phyloP scores from a whole-genome alignment of 768 basidiomycete genomes.

The Melanogaster broomeanus region DNA sequence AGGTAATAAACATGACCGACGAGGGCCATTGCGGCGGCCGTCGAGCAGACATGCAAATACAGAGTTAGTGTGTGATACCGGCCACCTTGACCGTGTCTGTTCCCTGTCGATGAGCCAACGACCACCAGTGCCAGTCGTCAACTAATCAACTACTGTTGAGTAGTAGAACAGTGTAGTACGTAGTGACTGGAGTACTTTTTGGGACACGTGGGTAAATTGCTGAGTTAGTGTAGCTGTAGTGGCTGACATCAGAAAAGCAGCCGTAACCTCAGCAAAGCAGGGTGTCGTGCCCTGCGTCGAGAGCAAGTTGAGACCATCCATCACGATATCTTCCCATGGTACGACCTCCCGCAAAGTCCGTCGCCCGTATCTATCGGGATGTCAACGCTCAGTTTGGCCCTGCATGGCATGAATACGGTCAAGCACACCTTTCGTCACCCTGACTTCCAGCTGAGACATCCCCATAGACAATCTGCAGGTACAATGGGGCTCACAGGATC shows the following conservation, averaged over 20 bases:
- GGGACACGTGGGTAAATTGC: slow-evolving; percentile 35
- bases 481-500: slow-evolving; percentile 97
- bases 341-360: slow-evolving; percentile 71
- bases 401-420: slow-evolving; percentile 96
- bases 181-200: no score
- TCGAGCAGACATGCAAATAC: slow-evolving; percentile 12
- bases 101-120: neutral
- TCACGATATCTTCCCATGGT: slow-evolving; percentile 51
- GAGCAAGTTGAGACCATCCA: no score
- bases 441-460: slow-evolving; percentile 15
- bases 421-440: slow-evolving; percentile 18
- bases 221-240: slow-evolving; percentile 12
- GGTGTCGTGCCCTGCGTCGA: no score
- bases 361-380: slow-evolving; percentile 85
- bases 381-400: slow-evolving; percentile 87
- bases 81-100: no score
- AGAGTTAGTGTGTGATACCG: neutral
- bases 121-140: neutral
- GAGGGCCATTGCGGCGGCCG: slow-evolving; percentile 52
- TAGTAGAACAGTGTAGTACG: no score
- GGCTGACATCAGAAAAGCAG: slow-evolving; percentile 2
- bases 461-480: slow-evolving; percentile 87
- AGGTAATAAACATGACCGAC: slow-evolving; percentile 53
- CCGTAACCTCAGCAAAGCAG: slow-evolving; percentile 9
- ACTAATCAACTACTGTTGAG: no score